Conservation (phyloP, 2,329 filamentous ascomycete species). For the Aureobasidium melanogenum region DNA sequence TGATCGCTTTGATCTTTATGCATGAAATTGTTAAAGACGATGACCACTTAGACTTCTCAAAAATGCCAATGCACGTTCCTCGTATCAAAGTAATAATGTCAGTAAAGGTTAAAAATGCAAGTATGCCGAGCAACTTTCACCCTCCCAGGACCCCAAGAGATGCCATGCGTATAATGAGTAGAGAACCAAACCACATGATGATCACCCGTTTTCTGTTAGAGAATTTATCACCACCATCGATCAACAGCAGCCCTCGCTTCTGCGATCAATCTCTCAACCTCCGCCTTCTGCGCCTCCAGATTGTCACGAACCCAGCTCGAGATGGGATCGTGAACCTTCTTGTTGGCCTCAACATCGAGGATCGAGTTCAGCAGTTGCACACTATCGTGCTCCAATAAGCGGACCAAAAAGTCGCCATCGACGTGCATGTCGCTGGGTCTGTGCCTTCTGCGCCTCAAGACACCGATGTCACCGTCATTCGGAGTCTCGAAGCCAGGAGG, state of each 20-base stretch:
- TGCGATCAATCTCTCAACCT: constrained; percentile 18
- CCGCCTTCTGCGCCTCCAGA: constrained; percentile 20
- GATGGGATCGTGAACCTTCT: constrained; percentile 17
- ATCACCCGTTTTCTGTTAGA: no score
- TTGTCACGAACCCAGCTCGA: constrained; percentile 25
- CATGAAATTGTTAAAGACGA: no score
- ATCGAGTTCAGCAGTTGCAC: constrained; percentile 16
- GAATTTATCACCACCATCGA: constrained; percentile 1
- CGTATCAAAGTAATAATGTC: no score
- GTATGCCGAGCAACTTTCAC: background rate
- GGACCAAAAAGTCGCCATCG: constrained; percentile 33
- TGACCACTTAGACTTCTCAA: no score
- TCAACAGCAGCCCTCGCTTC: constrained; percentile 16
- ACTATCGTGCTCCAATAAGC: constrained; percentile 25
- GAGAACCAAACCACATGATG: background rate
- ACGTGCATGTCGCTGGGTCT: constrained; percentile 27
- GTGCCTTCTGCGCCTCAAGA: constrained; percentile 11
- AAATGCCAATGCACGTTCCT: no score
- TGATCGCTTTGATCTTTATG: no score
- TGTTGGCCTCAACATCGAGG: constrained; percentile 15
- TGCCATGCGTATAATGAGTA: background rate
- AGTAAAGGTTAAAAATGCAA: background rate
- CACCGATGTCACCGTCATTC: background rate
- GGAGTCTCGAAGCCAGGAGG: constrained; percentile 19
- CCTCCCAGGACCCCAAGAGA: background rate